Percentiles rank a stretch among this genome's conserved stretches.
Evolutionary conservation across 306 rosid species (phyloP).

Genomic region (Dalbergia cultrata): DNA sequence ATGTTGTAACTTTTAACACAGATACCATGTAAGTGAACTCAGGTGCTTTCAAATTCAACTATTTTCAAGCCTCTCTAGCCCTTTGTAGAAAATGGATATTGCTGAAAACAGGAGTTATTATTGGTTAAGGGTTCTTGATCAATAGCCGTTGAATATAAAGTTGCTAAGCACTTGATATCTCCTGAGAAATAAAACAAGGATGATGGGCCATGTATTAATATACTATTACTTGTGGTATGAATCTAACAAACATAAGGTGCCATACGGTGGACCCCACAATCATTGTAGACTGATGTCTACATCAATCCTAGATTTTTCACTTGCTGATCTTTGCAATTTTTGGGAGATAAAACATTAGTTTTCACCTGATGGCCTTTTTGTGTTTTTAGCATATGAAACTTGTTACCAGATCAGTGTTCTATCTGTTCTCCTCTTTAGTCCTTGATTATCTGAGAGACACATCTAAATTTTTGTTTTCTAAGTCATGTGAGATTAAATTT

Average conservation of each 20-base stretch:
- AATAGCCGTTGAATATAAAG: constrained; percentile 1
- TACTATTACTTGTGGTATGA: constrained; percentile 8
- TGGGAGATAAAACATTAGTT: constrained; percentile 9
- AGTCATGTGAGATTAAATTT: too few relatives aligned
- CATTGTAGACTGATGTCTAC: constrained; percentile 43
- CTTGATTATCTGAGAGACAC: background rate
- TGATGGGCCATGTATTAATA: constrained; percentile 31
- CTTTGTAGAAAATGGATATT: constrained; percentile 1
- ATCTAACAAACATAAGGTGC: constrained; percentile 38
- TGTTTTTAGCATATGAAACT: constrained; percentile 43
- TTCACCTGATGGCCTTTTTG: background rate
- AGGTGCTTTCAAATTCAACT: constrained; percentile 25
- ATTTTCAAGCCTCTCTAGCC: background rate
- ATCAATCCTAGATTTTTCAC: constrained; percentile 27
- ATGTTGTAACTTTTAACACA: background rate
- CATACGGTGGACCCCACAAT: constrained; percentile 41
- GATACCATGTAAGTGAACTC: background rate
- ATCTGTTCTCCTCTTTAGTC: background rate
- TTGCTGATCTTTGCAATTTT: constrained; percentile 16
- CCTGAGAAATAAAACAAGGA: constrained; percentile 32
- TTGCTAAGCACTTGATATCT: constrained; percentile 29
- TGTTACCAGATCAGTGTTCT: background rate
- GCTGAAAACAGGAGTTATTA: constrained; percentile 10
- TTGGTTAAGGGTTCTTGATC: constrained; percentile 4
- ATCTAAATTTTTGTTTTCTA: too few relatives aligned